A percentile compares a stretch with the other conserved stretches of the same genome.
These are phyloP conservation scores for Podospora fimiseda DNA, from an alignment of 495 filamentous ascomycete species.

Conservation along the genomic window DNA sequence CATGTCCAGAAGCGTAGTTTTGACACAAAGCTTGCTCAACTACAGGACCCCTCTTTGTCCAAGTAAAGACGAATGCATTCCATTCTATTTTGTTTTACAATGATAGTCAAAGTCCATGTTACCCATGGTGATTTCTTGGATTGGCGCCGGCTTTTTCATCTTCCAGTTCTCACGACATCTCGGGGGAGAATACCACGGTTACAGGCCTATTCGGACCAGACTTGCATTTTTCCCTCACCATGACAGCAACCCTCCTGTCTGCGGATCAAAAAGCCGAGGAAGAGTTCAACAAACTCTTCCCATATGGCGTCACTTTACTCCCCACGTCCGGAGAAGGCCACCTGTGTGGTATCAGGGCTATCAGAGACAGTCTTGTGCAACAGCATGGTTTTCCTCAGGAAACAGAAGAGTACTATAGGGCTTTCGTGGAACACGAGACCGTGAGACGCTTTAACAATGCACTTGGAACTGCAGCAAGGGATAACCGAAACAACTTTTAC, in stretches of 20 bases:
- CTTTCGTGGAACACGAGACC: background rate
- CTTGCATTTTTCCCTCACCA: no score
- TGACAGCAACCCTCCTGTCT: no score
- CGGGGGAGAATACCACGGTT: no score
- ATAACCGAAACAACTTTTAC: background rate
- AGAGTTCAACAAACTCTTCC: background rate
- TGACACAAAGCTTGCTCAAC: background rate
- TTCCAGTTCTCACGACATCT: no score
- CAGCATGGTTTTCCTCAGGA: background rate
- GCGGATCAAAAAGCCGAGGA: background rate
- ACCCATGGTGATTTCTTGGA: no score
- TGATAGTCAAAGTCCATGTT: no score
- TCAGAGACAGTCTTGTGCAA: background rate
- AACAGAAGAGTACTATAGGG: background rate
- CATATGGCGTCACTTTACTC: background rate
- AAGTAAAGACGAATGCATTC: background rate
- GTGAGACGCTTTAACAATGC: background rate
- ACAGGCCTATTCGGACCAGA: no score
- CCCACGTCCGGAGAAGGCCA: background rate
- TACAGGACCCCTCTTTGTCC: background rate
- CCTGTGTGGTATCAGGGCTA: background rate
- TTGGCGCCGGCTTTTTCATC: no score
- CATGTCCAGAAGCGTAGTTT: no score
- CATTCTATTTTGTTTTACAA: background rate
- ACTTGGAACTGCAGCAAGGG: background rate